Conservation (phyloP, 495 filamentous ascomycete species). For the Cryomyces minteri region DNA sequence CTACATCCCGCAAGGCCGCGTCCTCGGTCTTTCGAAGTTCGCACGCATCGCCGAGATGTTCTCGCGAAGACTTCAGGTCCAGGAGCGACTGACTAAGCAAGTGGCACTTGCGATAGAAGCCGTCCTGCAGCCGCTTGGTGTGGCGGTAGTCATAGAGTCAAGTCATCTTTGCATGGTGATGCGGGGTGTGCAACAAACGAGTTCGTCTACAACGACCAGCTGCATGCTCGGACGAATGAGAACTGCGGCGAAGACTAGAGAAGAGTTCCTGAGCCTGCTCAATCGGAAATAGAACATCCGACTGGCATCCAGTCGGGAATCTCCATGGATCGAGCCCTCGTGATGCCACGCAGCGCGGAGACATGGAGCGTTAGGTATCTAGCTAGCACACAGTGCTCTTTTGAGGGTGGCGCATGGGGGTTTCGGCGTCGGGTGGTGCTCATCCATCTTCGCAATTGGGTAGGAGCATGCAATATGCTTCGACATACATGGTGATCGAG, state of each 20-base stretch:
- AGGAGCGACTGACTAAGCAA: slow-evolving; percentile 90
- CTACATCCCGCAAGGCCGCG: slow-evolving; percentile 72
- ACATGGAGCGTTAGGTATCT: too few species aligned
- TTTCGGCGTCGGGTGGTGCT: too few species aligned
- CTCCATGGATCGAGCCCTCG: too few species aligned
- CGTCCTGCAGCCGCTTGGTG: slow-evolving; percentile 81
- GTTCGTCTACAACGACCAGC: slow-evolving; percentile 75
- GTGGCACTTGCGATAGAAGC: slow-evolving; percentile 88
- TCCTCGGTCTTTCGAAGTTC: slow-evolving; percentile 89
- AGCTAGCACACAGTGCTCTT: too few species aligned
- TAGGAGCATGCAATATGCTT: too few species aligned
- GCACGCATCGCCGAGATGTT: slow-evolving; percentile 97
- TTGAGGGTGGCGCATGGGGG: too few species aligned
- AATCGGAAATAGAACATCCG: background rate
- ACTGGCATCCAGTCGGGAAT: too few species aligned
- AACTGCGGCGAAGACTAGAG: slow-evolving; percentile 76
- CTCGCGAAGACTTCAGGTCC: slow-evolving; percentile 76
- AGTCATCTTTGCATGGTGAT: slow-evolving; percentile 98
- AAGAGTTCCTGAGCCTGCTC: slow-evolving; percentile 61
- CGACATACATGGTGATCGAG: too few species aligned
- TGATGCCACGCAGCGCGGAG: too few species aligned
- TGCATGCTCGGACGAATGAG: slow-evolving; percentile 93
- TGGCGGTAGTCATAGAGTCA: slow-evolving; percentile 94
- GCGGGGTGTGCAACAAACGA: slow-evolving; percentile 82
- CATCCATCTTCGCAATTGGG: too few species aligned